These are phyloP conservation scores for Cardamine chenopodiifolia DNA, from an alignment of 345 rosid genomes.

Conservation along the genomic window DNA sequence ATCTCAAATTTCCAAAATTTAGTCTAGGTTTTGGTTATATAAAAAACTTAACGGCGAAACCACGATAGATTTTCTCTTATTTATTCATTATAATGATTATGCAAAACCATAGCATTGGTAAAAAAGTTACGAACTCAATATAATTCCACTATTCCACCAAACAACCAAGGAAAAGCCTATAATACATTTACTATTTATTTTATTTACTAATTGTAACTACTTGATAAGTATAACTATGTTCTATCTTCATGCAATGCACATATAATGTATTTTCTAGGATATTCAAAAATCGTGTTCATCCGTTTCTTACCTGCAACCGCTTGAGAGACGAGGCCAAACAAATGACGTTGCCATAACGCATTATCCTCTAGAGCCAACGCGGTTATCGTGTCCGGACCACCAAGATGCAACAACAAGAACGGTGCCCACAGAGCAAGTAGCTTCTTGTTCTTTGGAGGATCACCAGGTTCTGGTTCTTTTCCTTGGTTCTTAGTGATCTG, in stretches of 20 bases:
- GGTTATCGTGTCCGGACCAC: slow-evolving; percentile 50
- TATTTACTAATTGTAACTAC: background rate
- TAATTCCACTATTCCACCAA: too few relatives aligned
- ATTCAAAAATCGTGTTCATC: background rate
- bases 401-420: slow-evolving; percentile 47
- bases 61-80: too few relatives aligned
- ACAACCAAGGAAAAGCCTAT: background rate
- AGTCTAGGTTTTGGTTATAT: too few relatives aligned
- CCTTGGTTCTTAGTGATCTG: slow-evolving; percentile 58
- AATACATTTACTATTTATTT: background rate
- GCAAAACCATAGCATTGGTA: too few relatives aligned
- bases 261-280: background rate
- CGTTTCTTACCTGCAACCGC: slow-evolving; percentile 34
- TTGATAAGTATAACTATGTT: background rate
- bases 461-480: background rate
- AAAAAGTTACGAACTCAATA: too few relatives aligned
- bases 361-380: slow-evolving; percentile 47
- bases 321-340: slow-evolving; percentile 37
- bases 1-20: too few relatives aligned
- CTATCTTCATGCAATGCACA: background rate
- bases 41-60: too few relatives aligned
- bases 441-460: slow-evolving; percentile 35
- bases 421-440: slow-evolving; percentile 47
- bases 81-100: too few relatives aligned
- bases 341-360: slow-evolving; percentile 42